Evolutionary conservation across 2,329 filamentous ascomycete species (phyloP).

Genomic region (Metarhizium anisopliae): DNA sequence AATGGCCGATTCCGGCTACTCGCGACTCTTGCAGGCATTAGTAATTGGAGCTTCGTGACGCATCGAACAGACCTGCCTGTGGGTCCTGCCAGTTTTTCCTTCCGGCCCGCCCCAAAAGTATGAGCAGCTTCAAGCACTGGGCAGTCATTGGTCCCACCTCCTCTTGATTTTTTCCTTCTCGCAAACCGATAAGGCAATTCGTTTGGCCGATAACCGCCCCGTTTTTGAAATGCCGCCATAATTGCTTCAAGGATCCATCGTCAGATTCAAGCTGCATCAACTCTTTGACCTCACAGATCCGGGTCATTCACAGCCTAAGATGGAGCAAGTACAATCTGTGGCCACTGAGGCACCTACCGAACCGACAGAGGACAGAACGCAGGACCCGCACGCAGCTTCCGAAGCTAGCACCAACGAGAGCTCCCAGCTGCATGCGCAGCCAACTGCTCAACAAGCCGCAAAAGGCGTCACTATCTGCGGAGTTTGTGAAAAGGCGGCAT

Average conservation of each 20-base stretch:
- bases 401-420: neutral
- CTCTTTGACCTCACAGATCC: neutral
- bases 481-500: slow-evolving; percentile 40
- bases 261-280: neutral
- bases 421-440: neutral
- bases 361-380: neutral
- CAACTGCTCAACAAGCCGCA: neutral
- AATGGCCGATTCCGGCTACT: neutral
- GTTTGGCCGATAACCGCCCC: too few species aligned
- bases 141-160: too few species aligned
- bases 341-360: neutral
- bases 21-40: neutral
- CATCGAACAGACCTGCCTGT: neutral
- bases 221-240: too few species aligned
- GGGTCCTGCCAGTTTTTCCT: too few species aligned
- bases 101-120: too few species aligned
- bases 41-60: slow-evolving; percentile 5
- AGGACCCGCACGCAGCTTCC: neutral
- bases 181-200: too few species aligned
- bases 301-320: neutral
- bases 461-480: slow-evolving; percentile 30
- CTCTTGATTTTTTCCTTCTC: neutral
- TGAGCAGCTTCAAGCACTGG: too few species aligned
- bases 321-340: slow-evolving; percentile 3
- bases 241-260: too few species aligned